Conservation (phyloP, 371 early-diverging fungal species). For the Mucor indicus region DNA sequence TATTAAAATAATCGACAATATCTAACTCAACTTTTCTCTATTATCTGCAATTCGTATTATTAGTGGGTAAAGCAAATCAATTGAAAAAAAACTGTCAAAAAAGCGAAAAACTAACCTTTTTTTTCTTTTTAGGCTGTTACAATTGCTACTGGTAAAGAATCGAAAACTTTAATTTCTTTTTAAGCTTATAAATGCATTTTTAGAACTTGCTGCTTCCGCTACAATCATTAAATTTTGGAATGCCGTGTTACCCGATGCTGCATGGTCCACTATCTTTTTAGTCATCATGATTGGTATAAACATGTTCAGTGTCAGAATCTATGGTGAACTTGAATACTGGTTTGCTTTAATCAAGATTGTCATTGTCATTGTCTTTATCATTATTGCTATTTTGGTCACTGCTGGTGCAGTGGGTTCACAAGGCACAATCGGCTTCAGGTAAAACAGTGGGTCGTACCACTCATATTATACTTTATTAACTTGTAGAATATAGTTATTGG, state of each 20-base stretch:
- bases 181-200: no score
- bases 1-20: no score
- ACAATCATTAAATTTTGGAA: conserved; percentile 78
- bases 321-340: conserved; percentile 80
- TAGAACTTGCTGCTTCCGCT: conserved; percentile 80
- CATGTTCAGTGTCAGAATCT: conserved; percentile 58
- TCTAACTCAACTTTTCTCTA: no score
- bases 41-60: background rate
- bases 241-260: conserved; percentile 48
- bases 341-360: conserved; percentile 69
- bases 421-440: conserved; percentile 53
- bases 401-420: conserved; percentile 64
- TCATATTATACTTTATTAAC: no score
- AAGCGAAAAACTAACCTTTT: background rate
- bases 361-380: conserved; percentile 66
- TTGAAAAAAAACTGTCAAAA: no score
- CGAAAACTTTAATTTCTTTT: no score
- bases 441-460: no score
- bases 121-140: conserved; percentile 23
- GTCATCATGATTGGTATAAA: conserved; percentile 56
- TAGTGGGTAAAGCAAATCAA: conserved; percentile 32
- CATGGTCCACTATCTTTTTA: conserved; percentile 64
- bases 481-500: conserved; percentile 76
- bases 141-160: conserved; percentile 29
- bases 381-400: conserved; percentile 59